A percentile compares a stretch with the other conserved stretches of the same genome.
These are phyloP conservation scores for Diphasiastrum complanatum DNA, from an alignment of 83 land plant species.

Conservation along the genomic window DNA sequence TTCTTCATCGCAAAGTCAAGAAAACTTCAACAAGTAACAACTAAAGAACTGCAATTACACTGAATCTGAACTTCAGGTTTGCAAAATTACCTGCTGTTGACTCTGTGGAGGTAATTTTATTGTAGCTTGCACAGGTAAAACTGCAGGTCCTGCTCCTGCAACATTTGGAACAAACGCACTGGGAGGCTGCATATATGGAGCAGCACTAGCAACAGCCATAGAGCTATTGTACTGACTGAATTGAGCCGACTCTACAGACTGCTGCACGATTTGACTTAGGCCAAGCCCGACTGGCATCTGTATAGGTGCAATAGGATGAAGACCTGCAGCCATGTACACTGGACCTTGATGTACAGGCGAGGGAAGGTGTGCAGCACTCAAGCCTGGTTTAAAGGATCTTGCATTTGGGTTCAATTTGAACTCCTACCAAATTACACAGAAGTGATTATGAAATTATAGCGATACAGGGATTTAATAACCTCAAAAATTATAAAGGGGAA, in stretches of 20 bases:
- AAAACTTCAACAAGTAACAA: no score
- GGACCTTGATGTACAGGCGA: slow-evolving; percentile 52
- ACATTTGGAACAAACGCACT: slow-evolving; percentile 21
- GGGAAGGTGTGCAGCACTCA: slow-evolving; percentile 44
- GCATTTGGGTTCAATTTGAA: slow-evolving; percentile 95
- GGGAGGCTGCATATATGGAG: slow-evolving; percentile 21
- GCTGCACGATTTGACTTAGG: slow-evolving; percentile 26
- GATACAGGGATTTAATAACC: no score
- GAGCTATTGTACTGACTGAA: slow-evolving; percentile 25
- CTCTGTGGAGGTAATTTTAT: slow-evolving; percentile 24
- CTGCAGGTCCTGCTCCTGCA: slow-evolving; percentile 25
- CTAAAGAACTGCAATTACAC: no score
- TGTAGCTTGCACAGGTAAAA: slow-evolving; percentile 21
- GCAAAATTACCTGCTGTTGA: slow-evolving; percentile 26
- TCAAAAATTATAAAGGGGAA: no score
- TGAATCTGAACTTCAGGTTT: not conserved
- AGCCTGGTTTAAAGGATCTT: slow-evolving; percentile 67
- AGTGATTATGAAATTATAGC: not conserved
- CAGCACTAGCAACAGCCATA: slow-evolving; percentile 18
- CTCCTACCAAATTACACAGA: slow-evolving; percentile 42
- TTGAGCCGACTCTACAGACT: slow-evolving; percentile 16
- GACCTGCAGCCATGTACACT: slow-evolving; percentile 39
- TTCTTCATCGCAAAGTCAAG: no score
- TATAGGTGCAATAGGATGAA: slow-evolving; percentile 44
- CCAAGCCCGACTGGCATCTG: no score